Conservation (phyloP, 768 basidiomycete genomes). For the Boletellus ananiceps region DNA sequence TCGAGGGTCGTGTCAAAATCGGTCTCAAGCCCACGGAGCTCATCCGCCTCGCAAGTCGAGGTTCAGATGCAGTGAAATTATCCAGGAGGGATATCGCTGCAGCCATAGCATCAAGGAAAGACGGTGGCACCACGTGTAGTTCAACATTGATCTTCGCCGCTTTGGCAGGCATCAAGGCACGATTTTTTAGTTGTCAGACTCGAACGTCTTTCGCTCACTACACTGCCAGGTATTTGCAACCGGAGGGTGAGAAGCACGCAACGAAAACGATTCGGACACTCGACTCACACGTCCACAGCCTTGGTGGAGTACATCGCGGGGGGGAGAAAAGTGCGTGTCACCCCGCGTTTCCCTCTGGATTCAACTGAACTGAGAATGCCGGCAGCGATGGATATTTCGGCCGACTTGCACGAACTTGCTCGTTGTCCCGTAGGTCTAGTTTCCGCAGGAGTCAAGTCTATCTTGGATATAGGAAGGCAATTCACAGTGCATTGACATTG, state of each 20-base stretch:
- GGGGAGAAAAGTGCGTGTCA: constrained; percentile 55
- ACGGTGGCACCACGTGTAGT: constrained; percentile 82
- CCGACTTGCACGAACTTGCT: constrained; percentile 85
- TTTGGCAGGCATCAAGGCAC: constrained; percentile 80
- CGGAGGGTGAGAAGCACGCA: constrained; percentile 63
- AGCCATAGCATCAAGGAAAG: constrained; percentile 58
- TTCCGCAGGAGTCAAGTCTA: constrained; percentile 92
- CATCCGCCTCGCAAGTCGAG: constrained; percentile 57
- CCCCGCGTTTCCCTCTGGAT: background rate
- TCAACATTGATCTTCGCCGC: constrained; percentile 72
- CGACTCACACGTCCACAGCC: constrained; percentile 34
- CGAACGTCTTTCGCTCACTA: constrained; percentile 6
- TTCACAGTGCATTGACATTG: background rate
- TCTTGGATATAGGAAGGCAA: constrained; percentile 85
- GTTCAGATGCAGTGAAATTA: constrained; percentile 51
- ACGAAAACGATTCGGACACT: background rate
- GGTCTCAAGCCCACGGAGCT: constrained; percentile 68
- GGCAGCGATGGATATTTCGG: constrained; percentile 92
- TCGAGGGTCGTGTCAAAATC: constrained; percentile 81
- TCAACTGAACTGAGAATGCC: background rate
- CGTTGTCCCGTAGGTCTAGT: constrained; percentile 89
- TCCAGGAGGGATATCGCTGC: constrained; percentile 79
- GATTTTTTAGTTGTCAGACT: background rate
- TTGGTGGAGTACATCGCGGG: constrained; percentile 83
- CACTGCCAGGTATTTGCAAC: constrained; percentile 74